A percentile compares a stretch with the other conserved stretches of the same genome.
phyloP scores from a whole-genome alignment of 768 basidiomycete species.

The Tulasnella sp. region DNA sequence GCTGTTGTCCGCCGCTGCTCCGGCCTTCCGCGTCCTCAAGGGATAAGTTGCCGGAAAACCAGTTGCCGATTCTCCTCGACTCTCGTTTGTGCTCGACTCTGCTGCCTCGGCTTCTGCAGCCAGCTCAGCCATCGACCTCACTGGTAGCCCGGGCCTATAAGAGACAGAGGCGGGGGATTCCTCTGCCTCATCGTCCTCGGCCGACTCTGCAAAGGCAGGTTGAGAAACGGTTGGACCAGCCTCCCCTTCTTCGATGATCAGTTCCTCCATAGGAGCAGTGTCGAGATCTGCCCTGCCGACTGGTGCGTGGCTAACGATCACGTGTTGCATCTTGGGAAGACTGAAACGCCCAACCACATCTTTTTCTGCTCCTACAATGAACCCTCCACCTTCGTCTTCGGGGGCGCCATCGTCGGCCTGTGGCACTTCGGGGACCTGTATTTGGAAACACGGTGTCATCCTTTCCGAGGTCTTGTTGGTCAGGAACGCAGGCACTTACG shows the following conservation, averaged over 20 bases:
- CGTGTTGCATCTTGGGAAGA: slow-evolving; percentile 43
- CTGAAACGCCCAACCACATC: slow-evolving; percentile 66
- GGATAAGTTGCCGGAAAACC: background rate
- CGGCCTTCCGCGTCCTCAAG: background rate
- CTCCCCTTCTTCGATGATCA: background rate
- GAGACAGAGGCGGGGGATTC: background rate
- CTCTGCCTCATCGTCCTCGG: background rate
- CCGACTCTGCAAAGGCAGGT: background rate
- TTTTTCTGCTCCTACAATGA: slow-evolving; percentile 55
- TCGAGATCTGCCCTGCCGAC: background rate
- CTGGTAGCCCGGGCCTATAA: background rate
- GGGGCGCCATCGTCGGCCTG: background rate
- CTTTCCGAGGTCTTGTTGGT: background rate
- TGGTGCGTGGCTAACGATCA: background rate
- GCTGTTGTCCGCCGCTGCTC: background rate
- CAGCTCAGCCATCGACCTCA: slow-evolving; percentile 15
- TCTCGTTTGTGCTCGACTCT: background rate
- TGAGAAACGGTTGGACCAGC: background rate
- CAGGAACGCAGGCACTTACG: background rate
- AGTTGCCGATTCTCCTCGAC: background rate
- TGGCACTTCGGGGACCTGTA: background rate
- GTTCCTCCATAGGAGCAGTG: background rate
- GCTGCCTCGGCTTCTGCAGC: background rate
- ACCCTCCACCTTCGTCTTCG: slow-evolving; percentile 41
- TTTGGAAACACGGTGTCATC: background rate